Evolutionary conservation across 768 basidiomycete genomes (phyloP), one percentile per base, ranked within the genome.

Genomic region (Leccinum sublutescens): DNA sequence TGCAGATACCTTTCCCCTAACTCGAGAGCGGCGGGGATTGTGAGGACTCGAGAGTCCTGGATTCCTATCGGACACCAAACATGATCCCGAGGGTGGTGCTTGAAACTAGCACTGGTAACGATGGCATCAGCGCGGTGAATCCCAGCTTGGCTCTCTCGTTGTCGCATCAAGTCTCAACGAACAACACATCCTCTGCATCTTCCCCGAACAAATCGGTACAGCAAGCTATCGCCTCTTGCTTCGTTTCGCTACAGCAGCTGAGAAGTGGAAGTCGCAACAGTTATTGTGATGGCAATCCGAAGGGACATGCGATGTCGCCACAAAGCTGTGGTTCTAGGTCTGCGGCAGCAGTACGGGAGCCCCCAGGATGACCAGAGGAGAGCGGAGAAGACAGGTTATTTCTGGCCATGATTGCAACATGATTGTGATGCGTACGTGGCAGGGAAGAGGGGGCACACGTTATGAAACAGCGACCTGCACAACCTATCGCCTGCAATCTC

Each of bases 51-150:
- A 48, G 25, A 19, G 14, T 21, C 50, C 6, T 25, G 23, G 25
- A 19, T 8, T 21, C 50, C 6, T 25, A 23, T 58, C 34, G 50
- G 53, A 52, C 50, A 56, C 48, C 49, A 56, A 34, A 50, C 3
- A 33, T 55, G 57, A 52, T 25, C 11, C 50, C 52, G 54, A 49
- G 25, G 55, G 49, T 31, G 31, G 31, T 27, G 38, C 23, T 12
- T 17, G 43, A 45, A 52, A 40, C 21, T 21, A 33, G 43, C 34
- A 55, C 52, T 21, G 50, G 23, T 43, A 29, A 34, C 36, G 34
- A 54, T 50, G 53, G 52, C 25, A 45, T 58, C 62, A 63, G 36
- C 27, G 23, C 19, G 29, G 43, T 48, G 52, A 33, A 33, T 53
- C 54, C 52, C 34, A n/a, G 40, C 15, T 40, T 29, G 14, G n/a